Conservation (phyloP, 2,329 filamentous ascomycete species). For the Fusarium gaditjirri region DNA sequence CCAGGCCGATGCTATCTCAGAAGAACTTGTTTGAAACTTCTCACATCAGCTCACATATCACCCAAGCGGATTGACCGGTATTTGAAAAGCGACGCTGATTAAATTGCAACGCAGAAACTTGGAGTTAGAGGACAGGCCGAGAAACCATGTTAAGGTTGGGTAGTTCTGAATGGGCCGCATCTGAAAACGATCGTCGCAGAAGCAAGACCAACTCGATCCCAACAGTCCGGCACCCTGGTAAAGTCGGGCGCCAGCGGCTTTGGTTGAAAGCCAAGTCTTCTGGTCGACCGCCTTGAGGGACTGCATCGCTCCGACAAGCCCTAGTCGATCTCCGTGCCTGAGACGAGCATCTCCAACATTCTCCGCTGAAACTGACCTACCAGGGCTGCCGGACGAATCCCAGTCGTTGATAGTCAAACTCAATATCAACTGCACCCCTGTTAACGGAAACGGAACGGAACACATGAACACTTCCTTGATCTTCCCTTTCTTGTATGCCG, state of each 20-base stretch:
- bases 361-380: conserved; percentile 21
- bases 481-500: conserved; percentile 1
- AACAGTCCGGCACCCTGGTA: conserved; percentile 36
- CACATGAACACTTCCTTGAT: conserved; percentile 21
- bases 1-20: neutral
- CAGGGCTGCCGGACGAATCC: conserved; percentile 6
- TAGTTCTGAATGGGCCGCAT: conserved; percentile 25
- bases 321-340: conserved; percentile 35
- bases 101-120: conserved; percentile 9
- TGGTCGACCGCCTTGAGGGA: conserved; percentile 33
- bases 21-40: neutral
- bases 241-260: conserved; percentile 42
- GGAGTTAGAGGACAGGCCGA: neutral
- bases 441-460: conserved; percentile 9
- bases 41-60: neutral
- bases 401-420: conserved; percentile 21
- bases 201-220: conserved; percentile 23
- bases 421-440: conserved; percentile 27
- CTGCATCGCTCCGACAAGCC: conserved; percentile 21
- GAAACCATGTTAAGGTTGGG: conserved; percentile 15
- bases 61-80: conserved; percentile 8
- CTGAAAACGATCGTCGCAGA: conserved; percentile 30
- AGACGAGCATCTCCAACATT: conserved; percentile 36
- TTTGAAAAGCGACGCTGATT: conserved; percentile 8
- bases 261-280: conserved; percentile 42